Conservation (phyloP, 1,139 yeast genomes). For the Kodamaea derodonti region DNA sequence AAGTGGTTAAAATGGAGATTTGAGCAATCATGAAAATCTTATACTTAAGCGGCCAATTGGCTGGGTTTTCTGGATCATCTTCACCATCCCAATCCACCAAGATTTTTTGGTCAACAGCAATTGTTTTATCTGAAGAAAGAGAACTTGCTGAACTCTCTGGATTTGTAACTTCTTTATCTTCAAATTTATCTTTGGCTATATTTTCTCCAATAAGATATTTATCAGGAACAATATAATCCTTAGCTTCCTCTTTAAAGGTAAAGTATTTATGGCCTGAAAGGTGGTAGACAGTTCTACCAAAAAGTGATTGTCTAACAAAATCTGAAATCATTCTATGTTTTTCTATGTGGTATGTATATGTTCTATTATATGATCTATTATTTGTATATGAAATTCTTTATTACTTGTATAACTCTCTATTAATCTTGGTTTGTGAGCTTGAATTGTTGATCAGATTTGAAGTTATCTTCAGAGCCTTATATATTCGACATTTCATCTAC, state of each 20-base stretch:
- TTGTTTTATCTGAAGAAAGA: neutral
- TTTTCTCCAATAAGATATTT: conserved; percentile 15
- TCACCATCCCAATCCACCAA: conserved; percentile 43
- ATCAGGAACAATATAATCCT: conserved; percentile 25
- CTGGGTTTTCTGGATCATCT: conserved; percentile 56
- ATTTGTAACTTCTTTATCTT: too few species aligned
- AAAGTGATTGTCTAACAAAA: conserved; percentile 25
- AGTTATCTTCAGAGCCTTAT: too few species aligned
- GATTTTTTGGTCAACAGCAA: conserved; percentile 5
- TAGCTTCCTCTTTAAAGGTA: conserved; percentile 23
- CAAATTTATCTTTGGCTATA: neutral
- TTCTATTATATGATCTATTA: too few species aligned
- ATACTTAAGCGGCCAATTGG: conserved; percentile 47
- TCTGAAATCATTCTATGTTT: too few species aligned
- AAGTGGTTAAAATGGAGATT: conserved; percentile 43
- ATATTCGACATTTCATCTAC: too few species aligned
- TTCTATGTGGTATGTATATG: too few species aligned
- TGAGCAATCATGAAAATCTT: conserved; percentile 37
- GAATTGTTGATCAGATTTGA: too few species aligned
- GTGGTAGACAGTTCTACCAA: conserved; percentile 27
- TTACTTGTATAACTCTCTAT: too few species aligned
- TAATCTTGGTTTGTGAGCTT: too few species aligned
- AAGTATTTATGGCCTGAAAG: conserved; percentile 23
- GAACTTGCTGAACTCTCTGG: conserved; percentile 1
- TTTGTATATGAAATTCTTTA: too few species aligned